phyloP scores from a whole-genome alignment of 805 yeast genomes.

The Kodamaea restingae region DNA sequence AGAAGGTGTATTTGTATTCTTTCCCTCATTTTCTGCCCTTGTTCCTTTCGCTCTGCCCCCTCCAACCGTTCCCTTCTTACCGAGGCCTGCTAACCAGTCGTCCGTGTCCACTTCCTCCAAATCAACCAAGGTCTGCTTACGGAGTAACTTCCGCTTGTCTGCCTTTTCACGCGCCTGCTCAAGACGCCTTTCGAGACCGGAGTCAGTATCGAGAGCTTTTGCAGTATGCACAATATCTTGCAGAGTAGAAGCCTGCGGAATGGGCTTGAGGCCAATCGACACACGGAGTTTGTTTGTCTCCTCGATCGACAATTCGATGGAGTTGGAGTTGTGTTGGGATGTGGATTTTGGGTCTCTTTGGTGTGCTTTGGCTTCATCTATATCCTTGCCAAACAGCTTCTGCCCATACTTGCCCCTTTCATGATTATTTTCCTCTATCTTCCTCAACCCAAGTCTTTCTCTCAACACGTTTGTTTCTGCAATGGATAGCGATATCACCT shows the following conservation, averaged over 20 bases:
- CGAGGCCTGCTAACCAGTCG: slow-evolving; percentile 38
- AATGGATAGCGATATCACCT: slow-evolving; percentile 6
- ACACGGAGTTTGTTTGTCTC: slow-evolving; percentile 43
- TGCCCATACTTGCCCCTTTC: background rate
- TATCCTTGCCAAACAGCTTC: too few relatives aligned
- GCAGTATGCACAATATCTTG: background rate
- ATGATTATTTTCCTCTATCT: slow-evolving; percentile 17
- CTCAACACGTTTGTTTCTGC: slow-evolving; percentile 43
- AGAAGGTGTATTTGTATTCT: too few relatives aligned
- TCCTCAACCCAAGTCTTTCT: slow-evolving; percentile 36
- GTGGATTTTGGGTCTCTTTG: too few relatives aligned
- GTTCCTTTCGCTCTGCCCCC: too few relatives aligned
- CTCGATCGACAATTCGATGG: slow-evolving; percentile 9
- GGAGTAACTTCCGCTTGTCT: slow-evolving; percentile 16
- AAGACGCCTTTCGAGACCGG: background rate
- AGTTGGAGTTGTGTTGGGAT: background rate
- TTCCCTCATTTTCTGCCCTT: slow-evolving; percentile 1
- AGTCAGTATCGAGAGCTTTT: background rate
- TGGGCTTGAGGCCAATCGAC: slow-evolving; percentile 37
- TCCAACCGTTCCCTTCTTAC: slow-evolving; percentile 16
- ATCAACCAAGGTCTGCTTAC: slow-evolving; percentile 21
- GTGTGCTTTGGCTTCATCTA: too few relatives aligned
- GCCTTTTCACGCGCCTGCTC: slow-evolving; percentile 3
- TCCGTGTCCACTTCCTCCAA: slow-evolving; percentile 31
- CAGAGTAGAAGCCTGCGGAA: slow-evolving; percentile 16